A percentile compares a stretch with the other conserved stretches of the same genome.
These are phyloP conservation scores for Ambrosiella beaveri DNA, from an alignment of 2,329 filamentous ascomycete species.

Conservation along the genomic window DNA sequence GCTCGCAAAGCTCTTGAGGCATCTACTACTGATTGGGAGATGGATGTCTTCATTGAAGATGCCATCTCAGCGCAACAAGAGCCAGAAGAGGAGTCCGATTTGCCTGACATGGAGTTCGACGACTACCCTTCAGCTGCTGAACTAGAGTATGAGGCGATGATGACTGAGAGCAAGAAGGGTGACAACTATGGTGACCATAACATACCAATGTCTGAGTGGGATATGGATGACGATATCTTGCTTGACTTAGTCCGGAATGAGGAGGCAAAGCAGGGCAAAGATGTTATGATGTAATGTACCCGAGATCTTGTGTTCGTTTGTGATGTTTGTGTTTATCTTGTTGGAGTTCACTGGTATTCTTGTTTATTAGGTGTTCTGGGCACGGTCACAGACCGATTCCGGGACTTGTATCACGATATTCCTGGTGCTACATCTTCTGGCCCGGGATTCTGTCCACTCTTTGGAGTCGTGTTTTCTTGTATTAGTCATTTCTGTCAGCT, in stretches of 20 bases:
- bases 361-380: neutral
- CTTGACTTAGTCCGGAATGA: conserved; percentile 38
- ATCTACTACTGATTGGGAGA: conserved; percentile 4
- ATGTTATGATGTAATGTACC: conserved; percentile 7
- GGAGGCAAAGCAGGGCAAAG: conserved; percentile 18
- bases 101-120: conserved; percentile 8
- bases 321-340: neutral
- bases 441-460: neutral
- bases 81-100: neutral
- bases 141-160: conserved; percentile 6
- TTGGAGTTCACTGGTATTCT: neutral
- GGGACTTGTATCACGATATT: neutral
- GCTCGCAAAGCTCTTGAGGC: conserved; percentile 12
- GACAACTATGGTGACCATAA: neutral
- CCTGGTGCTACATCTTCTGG: neutral
- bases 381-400: neutral
- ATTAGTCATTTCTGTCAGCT: neutral
- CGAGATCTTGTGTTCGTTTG: neutral
- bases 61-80: conserved; percentile 4
- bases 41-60: conserved; percentile 12
- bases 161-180: neutral
- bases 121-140: conserved; percentile 7
- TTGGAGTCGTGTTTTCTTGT: neutral
- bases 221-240: conserved; percentile 12
- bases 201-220: conserved; percentile 11